These are phyloP conservation scores for Mortierella sp. DNA, from an alignment of 371 early-diverging fungal species.

Conservation along the genomic window DNA sequence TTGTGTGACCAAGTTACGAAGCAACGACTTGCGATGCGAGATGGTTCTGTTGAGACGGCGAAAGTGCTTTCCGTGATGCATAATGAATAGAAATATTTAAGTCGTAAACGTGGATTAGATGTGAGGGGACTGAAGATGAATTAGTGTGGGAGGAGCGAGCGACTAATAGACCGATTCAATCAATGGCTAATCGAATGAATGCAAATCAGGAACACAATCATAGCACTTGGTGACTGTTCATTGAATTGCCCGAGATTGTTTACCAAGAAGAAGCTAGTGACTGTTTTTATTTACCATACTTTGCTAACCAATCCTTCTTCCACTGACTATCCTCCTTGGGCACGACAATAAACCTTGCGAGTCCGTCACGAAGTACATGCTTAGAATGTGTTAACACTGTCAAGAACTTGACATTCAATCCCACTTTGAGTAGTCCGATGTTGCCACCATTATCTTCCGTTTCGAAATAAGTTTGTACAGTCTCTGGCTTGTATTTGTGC, in stretches of 20 bases:
- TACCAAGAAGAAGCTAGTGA: background rate
- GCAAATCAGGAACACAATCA: constrained; percentile 9
- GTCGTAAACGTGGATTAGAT: background rate
- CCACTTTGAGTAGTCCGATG: constrained; percentile 78
- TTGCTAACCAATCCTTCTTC: constrained; percentile 58
- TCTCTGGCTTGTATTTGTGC: constrained; percentile 74
- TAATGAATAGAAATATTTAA: constrained; percentile 23
- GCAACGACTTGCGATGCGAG: constrained; percentile 84
- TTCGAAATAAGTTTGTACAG: constrained; percentile 86
- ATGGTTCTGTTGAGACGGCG: constrained; percentile 79
- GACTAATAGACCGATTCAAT: too few relatives aligned
- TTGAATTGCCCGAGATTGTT: background rate
- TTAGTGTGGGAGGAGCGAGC: background rate
- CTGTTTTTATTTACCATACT: constrained; percentile 42
- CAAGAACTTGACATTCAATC: constrained; percentile 56
- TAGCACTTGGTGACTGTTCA: constrained; percentile 5
- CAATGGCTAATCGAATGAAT: background rate
- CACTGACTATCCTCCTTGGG: constrained; percentile 55
- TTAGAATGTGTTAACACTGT: constrained; percentile 47
- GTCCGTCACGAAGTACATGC: constrained; percentile 46
- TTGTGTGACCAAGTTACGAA: constrained; percentile 89
- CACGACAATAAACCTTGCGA: constrained; percentile 53
- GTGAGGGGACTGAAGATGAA: background rate
- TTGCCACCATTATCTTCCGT: constrained; percentile 69
- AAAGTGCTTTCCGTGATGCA: constrained; percentile 81